phyloP scores from a whole-genome alignment of 768 basidiomycete genomes.

The Collybia sp. region DNA sequence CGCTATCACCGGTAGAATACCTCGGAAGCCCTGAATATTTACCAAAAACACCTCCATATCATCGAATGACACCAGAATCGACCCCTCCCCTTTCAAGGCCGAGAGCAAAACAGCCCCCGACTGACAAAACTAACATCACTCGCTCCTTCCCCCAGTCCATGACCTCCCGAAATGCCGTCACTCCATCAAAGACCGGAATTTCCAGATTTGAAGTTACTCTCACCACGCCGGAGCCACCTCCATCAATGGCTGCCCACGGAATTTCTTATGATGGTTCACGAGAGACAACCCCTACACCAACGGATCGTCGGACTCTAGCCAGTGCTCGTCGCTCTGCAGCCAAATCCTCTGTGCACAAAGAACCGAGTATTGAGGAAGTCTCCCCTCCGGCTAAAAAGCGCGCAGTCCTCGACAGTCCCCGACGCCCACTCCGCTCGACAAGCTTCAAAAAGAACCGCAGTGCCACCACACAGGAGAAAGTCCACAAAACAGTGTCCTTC shows the following conservation, averaged over 20 bases:
- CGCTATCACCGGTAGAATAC: not conserved
- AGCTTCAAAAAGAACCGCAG: too few species aligned
- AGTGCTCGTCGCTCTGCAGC: too few species aligned
- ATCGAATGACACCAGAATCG: constrained; percentile 15
- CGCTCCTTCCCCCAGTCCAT: not conserved
- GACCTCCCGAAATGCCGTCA: not conserved
- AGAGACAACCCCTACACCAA: too few species aligned
- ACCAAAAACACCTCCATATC: constrained; percentile 7
- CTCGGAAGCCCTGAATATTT: not conserved
- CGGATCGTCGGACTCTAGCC: too few species aligned
- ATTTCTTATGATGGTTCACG: too few species aligned
- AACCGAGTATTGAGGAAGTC: not conserved
- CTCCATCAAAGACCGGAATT: not conserved
- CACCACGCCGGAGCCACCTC: not conserved
- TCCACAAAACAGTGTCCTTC: too few species aligned
- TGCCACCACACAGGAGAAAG: too few species aligned
- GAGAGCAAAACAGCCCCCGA: not conserved
- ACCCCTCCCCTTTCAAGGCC: constrained; percentile 9
- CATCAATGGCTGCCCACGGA: not conserved
- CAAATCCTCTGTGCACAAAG: not conserved
- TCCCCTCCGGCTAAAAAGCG: not conserved
- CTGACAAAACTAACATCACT: constrained; percentile 4
- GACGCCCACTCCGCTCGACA: too few species aligned
- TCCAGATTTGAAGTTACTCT: not conserved
- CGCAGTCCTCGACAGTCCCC: not conserved